A percentile compares a stretch with the other conserved stretches of the same genome.
Evolutionary conservation across 257 asterid genomes (phyloP).

Genomic region (Henckelia pumila): DNA sequence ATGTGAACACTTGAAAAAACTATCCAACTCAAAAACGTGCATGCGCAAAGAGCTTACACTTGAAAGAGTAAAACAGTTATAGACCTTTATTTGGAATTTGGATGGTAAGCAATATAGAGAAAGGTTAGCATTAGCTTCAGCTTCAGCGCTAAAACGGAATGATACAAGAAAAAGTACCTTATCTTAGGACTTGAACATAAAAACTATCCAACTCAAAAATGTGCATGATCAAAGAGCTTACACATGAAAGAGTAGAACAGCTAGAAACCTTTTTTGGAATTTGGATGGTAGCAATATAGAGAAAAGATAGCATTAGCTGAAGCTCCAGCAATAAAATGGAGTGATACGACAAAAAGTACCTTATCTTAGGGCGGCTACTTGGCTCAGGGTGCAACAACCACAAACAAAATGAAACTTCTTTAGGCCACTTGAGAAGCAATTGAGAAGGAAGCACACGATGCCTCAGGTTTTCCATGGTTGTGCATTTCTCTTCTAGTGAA

Average conservation of each 20-base stretch:
- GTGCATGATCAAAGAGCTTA: background rate
- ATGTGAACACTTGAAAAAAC: background rate
- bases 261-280: background rate
- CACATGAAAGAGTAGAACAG: constrained; percentile 1
- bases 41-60: background rate
- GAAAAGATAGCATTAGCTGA: constrained; percentile 1
- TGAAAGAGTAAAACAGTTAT: constrained; percentile 6
- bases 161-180: constrained; percentile 41
- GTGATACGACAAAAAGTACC: constrained; percentile 36
- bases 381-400: constrained; percentile 98
- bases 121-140: constrained; percentile 1
- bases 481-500: constrained; percentile 65
- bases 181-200: constrained; percentile 79
- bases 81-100: background rate
- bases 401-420: constrained; percentile 93
- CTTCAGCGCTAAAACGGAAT: background rate
- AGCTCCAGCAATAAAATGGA: background rate
- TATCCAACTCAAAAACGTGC: background rate
- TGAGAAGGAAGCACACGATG: constrained; percentile 95
- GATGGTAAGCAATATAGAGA: constrained; percentile 8
- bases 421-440: constrained; percentile 92
- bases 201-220: background rate
- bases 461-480: constrained; percentile 77
- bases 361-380: constrained; percentile 70
- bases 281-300: constrained; percentile 8